Base-by-base conservation (phyloP, 805 yeast genomes). In the Metschnikowia sp. region DNA sequence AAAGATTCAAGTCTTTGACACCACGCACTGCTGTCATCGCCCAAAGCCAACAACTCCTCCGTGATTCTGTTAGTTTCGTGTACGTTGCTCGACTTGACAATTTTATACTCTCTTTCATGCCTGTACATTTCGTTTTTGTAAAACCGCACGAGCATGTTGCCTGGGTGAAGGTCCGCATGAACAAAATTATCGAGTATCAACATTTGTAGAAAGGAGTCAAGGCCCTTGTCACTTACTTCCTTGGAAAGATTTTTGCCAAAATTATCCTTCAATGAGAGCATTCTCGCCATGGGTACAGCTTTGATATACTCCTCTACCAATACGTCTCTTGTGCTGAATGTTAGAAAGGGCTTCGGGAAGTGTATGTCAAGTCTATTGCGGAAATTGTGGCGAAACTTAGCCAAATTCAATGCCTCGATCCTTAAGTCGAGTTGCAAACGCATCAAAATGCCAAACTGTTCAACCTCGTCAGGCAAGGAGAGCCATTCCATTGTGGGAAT, bases 401-500 rank as follows among this genome's bases (percentile, higher is more conserved):
- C 70, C 47, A 94, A 69, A 62, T 94, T 94, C 52, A 84, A 70
- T 0, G 94, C 94, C 63, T 94, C 99, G 33, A 94, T 88, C 53
- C 97, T 73, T 48, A 94, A 68, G 66, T 94, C 98, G 48, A 94
- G 70, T 65, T 94, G 99, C 42, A 88, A 64, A 35, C 82, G 81
- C 98, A 94, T 92, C 70, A 94, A 76, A 0, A 81, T 70, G 1
- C 88, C 78, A 62, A 94, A 94, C 59, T 91, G 94, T 37, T 83
- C 86, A 2, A 92, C 98, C 64, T 94, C 99, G 51, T 85, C 92
- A 0, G 98, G 99, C 40, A 94, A 70, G 3, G 97, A 88, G 4
- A 94, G 73, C 99, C 99, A 94, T 62, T 94, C 97, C 96, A 94
- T 88, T 0, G 96, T 89, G 4, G 99, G 99, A 6, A 94, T 70